Evolutionary conservation across 1,284 basidiomycete species (phyloP).

Genomic region (Boletus austroedulis): DNA sequence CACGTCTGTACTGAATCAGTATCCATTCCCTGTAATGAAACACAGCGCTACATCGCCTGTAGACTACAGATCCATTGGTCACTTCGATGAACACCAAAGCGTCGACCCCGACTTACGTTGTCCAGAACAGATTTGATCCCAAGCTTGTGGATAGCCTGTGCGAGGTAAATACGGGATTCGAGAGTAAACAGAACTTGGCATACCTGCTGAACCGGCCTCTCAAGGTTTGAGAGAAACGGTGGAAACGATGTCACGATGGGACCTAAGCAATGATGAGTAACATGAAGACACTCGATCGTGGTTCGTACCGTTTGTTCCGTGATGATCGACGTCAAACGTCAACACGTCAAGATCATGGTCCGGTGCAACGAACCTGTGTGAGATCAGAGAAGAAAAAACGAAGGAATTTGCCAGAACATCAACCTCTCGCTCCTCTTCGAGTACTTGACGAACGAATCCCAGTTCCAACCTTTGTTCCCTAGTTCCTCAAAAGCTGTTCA

Average conservation of each 20-base stretch:
- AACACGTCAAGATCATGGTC: slow-evolving; percentile 1
- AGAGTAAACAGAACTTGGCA: neutral
- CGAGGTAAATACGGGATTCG: neutral
- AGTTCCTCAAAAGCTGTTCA: neutral
- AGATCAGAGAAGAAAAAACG: neutral
- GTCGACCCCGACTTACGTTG: neutral
- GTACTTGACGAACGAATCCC: slow-evolving; percentile 4
- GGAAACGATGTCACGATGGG: slow-evolving; percentile 1
- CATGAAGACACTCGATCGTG: neutral
- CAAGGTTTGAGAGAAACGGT: neutral
- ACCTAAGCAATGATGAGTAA: neutral
- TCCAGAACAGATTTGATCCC: neutral
- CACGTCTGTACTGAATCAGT: neutral
- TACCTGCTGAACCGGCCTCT: neutral
- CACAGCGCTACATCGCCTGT: neutral
- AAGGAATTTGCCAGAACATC: neutral
- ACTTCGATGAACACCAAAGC: neutral
- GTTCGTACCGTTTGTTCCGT: neutral
- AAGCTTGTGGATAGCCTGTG: neutral
- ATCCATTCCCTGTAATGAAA: neutral
- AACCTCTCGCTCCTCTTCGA: slow-evolving; percentile 7
- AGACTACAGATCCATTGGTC: neutral
- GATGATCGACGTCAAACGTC: neutral
- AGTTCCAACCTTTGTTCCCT: slow-evolving; percentile 3
- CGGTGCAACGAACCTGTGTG: neutral